Evolutionary conservation across 345 rosid species (phyloP).

Genomic region (Eucalyptus microcorys): DNA sequence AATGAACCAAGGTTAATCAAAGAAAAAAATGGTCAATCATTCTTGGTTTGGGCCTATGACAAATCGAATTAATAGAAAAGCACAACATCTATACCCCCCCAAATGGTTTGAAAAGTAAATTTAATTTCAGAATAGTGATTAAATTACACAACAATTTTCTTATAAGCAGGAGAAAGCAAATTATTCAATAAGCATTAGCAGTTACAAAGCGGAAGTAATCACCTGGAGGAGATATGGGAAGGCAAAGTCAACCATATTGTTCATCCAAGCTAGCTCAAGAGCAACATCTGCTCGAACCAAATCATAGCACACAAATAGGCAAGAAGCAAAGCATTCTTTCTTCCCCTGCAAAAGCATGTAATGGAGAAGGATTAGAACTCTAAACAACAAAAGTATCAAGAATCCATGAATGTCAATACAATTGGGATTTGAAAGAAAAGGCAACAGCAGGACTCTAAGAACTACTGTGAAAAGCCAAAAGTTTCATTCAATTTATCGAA

Average conservation of each 20-base stretch:
- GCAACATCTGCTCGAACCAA: slow-evolving; percentile 31
- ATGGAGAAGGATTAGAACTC: neutral
- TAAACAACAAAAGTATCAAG: neutral
- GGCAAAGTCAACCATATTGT: slow-evolving; percentile 35
- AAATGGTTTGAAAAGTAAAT: neutral
- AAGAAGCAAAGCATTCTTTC: slow-evolving; percentile 43
- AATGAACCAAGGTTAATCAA: neutral
- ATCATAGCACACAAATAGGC: slow-evolving; percentile 40
- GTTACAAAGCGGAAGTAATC: neutral
- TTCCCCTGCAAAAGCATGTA: slow-evolving; percentile 16
- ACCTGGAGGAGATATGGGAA: slow-evolving; percentile 28
- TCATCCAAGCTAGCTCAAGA: slow-evolving; percentile 40
- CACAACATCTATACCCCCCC: neutral
- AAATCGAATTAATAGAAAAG: neutral
- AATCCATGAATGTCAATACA: neutral
- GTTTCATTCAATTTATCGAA: neutral
- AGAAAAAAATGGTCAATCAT: neutral
- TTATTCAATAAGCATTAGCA: neutral
- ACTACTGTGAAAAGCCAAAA: neutral
- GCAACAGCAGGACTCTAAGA: neutral
- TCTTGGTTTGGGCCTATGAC: neutral
- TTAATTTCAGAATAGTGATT: neutral
- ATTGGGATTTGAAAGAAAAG: neutral
- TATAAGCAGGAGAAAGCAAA: neutral
- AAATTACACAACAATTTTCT: neutral